A percentile compares a stretch with the other conserved stretches of the same genome.
Evolutionary conservation across 148 eudicot species (phyloP).

Genomic region (Silene uniflora): DNA sequence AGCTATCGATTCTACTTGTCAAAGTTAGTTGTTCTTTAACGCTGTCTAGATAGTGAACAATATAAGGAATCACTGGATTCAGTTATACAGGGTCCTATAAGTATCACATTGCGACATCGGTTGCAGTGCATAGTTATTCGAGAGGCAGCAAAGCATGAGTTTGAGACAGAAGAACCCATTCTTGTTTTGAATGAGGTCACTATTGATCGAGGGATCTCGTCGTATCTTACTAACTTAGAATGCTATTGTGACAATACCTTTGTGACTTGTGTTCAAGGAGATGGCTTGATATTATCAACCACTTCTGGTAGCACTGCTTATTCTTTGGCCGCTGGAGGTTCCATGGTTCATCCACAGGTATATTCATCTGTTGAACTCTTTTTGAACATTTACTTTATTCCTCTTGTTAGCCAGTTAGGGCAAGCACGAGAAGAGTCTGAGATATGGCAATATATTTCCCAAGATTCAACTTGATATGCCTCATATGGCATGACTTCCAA

Average conservation of each 20-base stretch:
- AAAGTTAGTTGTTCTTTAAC: conserved; percentile 42
- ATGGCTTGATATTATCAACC: conserved; percentile 86
- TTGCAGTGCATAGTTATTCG: conserved; percentile 77
- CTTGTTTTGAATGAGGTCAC: conserved; percentile 93
- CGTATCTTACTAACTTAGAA: conserved; percentile 86
- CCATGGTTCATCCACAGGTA: conserved; percentile 99
- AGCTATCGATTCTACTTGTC: not conserved
- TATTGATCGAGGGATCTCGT: conserved; percentile 89
- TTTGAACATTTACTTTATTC: not conserved
- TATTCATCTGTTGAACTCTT: not conserved
- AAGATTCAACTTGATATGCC: too few relatives aligned
- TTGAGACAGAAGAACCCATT: conserved; percentile 70
- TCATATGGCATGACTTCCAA: too few relatives aligned
- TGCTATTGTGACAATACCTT: conserved; percentile 88
- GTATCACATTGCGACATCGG: conserved; percentile 84
- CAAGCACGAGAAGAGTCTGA: not conserved
- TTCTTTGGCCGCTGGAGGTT: conserved; percentile 97
- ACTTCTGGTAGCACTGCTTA: conserved; percentile 98
- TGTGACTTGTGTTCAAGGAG: conserved; percentile 95
- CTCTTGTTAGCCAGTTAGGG: not conserved
- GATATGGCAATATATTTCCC: too few relatives aligned
- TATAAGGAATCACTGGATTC: conserved; percentile 74
- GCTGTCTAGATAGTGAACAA: conserved; percentile 66
- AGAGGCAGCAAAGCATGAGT: conserved; percentile 65
- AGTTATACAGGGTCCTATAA: conserved; percentile 69